A percentile compares a stretch with the other conserved stretches of the same genome.
Conservation (phyloP, 441 rosid genomes). For the Eruca vesicaria region DNA sequence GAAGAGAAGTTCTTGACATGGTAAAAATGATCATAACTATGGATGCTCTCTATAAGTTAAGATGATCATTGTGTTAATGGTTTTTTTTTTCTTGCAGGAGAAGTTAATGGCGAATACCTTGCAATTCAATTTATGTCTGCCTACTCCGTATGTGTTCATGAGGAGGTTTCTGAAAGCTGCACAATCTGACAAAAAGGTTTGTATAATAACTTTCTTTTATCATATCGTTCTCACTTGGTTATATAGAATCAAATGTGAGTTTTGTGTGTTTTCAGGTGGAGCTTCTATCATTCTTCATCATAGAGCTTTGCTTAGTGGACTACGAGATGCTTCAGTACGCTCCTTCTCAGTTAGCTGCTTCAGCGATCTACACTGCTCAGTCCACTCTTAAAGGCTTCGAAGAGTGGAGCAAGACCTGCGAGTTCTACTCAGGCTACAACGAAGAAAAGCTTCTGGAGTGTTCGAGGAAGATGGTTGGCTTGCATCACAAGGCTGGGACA, state of each 20-base stretch:
- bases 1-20: constrained; percentile 82
- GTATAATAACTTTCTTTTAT: background rate
- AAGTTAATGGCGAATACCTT: constrained; percentile 71
- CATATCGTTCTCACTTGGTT: background rate
- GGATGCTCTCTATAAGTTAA: background rate
- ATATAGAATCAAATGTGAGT: background rate
- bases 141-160: constrained; percentile 85
- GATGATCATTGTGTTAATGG: background rate
- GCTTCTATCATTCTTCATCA: constrained; percentile 62
- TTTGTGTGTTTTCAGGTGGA: constrained; percentile 51
- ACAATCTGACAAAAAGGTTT: constrained; percentile 70
- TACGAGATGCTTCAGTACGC: constrained; percentile 73
- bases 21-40: constrained; percentile 43
- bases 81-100: constrained; percentile 52
- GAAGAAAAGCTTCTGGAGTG: constrained; percentile 72
- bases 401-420: constrained; percentile 65
- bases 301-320: constrained; percentile 78
- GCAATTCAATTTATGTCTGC: constrained; percentile 71
- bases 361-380: constrained; percentile 76
- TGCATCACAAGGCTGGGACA: constrained; percentile 69
- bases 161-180: constrained; percentile 83
- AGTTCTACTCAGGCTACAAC: constrained; percentile 58
- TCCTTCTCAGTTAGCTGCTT: constrained; percentile 77
- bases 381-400: constrained; percentile 45
- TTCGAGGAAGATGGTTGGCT: constrained; percentile 63